phyloP scores from a whole-genome alignment of 2,329 filamentous ascomycete species.

The Sphaerulina musiva region DNA sequence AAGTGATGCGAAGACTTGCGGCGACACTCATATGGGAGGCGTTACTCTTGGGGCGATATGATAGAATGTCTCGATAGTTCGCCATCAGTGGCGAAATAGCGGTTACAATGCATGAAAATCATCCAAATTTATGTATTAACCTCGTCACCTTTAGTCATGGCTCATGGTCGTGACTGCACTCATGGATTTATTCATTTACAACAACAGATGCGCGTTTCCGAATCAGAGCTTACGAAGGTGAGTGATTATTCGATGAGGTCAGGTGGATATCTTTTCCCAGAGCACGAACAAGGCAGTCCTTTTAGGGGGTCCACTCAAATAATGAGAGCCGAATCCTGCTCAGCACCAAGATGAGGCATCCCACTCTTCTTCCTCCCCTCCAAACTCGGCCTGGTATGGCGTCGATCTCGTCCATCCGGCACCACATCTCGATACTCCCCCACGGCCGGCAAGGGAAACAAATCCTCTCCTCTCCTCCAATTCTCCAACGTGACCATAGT shows the following conservation, averaged over 20 bases:
- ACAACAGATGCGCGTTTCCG: too few relatives aligned
- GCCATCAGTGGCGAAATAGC: slow-evolving; percentile 9
- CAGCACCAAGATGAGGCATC: not conserved
- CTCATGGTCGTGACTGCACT: too few relatives aligned
- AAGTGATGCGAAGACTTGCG: not conserved
- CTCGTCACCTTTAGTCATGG: too few relatives aligned
- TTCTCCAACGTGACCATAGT: slow-evolving; percentile 53
- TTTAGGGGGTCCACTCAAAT: too few relatives aligned
- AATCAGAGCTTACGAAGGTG: too few relatives aligned
- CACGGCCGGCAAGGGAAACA: slow-evolving; percentile 18
- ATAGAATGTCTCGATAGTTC: slow-evolving; percentile 20
- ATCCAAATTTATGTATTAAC: not conserved
- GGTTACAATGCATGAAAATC: not conserved
- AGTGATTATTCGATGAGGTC: too few relatives aligned
- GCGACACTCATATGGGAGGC: slow-evolving; percentile 11
- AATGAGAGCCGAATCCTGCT: not conserved
- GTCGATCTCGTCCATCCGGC: slow-evolving; percentile 2
- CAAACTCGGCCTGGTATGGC: not conserved
- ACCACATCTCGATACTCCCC: slow-evolving; percentile 12
- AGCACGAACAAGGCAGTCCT: too few relatives aligned
- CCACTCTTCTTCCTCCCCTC: slow-evolving; percentile 5
- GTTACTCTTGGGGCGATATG: slow-evolving; percentile 11
- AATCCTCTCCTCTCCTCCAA: slow-evolving; percentile 43
- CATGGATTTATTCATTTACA: too few relatives aligned
- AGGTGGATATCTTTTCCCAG: too few relatives aligned